Base-by-base conservation (phyloP, 2,329 filamentous ascomycete species). In the Aurifilum marmelostoma region DNA sequence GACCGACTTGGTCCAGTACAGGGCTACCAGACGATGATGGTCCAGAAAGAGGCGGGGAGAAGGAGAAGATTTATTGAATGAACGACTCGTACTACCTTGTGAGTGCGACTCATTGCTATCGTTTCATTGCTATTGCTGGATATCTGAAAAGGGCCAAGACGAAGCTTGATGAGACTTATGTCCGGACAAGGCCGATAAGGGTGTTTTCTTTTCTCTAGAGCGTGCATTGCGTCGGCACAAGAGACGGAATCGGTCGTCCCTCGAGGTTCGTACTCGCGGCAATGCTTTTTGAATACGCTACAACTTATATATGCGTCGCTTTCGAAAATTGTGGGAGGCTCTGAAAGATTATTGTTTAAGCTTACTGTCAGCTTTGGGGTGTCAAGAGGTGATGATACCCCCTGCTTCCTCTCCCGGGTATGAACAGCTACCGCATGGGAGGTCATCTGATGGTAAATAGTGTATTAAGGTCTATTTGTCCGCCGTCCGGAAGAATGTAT, bases 211-310 rank as follows among this genome's bases (percentile, higher is more conserved):
- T 32, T n/a, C 21, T 21, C 29, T 59, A 59, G 16, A n/a, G n/a
- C 37, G 56, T 37, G 56, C 56, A 59, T 59, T 58, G 63, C 32
- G 41, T 67, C 52, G 29, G 34, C 27, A 67, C 24, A 47, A 47
- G 37, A 5, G 50, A 50, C n/a, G 50, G 64, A 34, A 59, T 59
- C 59, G 66, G 21, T 34, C 12, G 14, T 58, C 60, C 18, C 43
- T 21, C 24, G 66, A 34, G 39, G 60, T 59, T 67, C 27, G 32
- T 16, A 29, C 12, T 18, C 12, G 61, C 24, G 32, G 50, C 39
- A 29, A 39, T 27, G 27, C 52, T 56, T 56, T n/a, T 29, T 56
- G 52, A 34, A 34, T 34, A 18, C 14, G 52, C 27, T 56, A 32
- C 52, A 56, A 56, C 14, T 7, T 56, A 2, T 56, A 29, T 29